Conservation (phyloP, 1,284 basidiomycete species). For the Ganoderma lucidum region DNA sequence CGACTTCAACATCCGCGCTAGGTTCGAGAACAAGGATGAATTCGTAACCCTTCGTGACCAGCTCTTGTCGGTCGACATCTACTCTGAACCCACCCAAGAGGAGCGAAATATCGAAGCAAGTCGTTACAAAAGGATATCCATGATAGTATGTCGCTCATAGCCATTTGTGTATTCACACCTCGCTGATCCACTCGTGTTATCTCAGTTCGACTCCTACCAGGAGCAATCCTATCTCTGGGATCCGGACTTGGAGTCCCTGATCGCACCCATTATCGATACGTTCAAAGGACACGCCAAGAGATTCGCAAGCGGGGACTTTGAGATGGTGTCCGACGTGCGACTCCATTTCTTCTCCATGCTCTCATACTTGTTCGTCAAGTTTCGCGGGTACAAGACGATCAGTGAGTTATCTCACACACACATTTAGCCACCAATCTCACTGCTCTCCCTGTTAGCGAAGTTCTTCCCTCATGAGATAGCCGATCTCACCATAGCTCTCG, state of each 20-base stretch:
- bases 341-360: slow-evolving; percentile 67
- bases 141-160: slow-evolving; percentile 49
- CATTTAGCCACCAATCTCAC: slow-evolving; percentile 6
- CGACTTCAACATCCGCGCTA: slow-evolving; percentile 50
- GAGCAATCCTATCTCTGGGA: slow-evolving; percentile 96
- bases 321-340: slow-evolving; percentile 49
- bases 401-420: slow-evolving; percentile 59
- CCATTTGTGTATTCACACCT: slow-evolving; percentile 9
- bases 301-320: slow-evolving; percentile 47
- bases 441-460: slow-evolving; percentile 61
- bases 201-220: slow-evolving; percentile 89
- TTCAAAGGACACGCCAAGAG: slow-evolving; percentile 67
- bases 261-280: slow-evolving; percentile 78
- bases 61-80: slow-evolving; percentile 61
- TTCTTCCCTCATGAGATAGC: slow-evolving; percentile 92
- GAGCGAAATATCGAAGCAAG: slow-evolving; percentile 53
- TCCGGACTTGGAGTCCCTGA: slow-evolving; percentile 88
- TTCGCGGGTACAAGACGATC: slow-evolving; percentile 92
- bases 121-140: slow-evolving; percentile 49
- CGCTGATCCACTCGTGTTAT: not conserved
- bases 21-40: slow-evolving; percentile 70
- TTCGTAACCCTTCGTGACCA: slow-evolving; percentile 60
- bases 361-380: slow-evolving; percentile 89
- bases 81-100: slow-evolving; percentile 52
- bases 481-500: slow-evolving; percentile 81